phyloP scores from a whole-genome alignment of 805 yeast species.

The Yarrowia sp. region DNA sequence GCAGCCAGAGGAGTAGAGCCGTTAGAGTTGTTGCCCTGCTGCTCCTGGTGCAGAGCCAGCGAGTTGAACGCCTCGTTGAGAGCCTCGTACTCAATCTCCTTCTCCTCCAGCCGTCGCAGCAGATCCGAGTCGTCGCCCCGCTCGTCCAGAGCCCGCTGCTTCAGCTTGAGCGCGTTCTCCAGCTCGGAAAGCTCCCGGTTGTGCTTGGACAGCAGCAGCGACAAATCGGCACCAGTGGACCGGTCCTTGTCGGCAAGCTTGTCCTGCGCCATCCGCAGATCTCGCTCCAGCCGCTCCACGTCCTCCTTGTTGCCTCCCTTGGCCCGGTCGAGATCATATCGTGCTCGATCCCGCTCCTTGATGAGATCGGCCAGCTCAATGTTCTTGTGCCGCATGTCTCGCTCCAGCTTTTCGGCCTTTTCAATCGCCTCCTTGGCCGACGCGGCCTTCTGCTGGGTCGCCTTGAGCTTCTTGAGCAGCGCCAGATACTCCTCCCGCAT shows the following conservation, averaged over 20 bases:
- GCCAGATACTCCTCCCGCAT: slow-evolving; percentile 87
- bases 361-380: slow-evolving; percentile 84
- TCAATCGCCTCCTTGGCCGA: slow-evolving; percentile 87
- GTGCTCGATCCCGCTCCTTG: slow-evolving; percentile 83
- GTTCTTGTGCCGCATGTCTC: slow-evolving; percentile 80
- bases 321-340: slow-evolving; percentile 70
- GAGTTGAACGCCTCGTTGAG: slow-evolving; percentile 69
- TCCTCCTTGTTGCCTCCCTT: slow-evolving; percentile 63
- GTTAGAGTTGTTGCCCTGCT: slow-evolving; percentile 37
- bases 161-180: slow-evolving; percentile 40
- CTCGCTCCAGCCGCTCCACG: slow-evolving; percentile 61
- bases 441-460: slow-evolving; percentile 79
- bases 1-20: slow-evolving; percentile 51
- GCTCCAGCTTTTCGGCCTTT: slow-evolving; percentile 74
- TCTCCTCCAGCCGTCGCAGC: slow-evolving; percentile 48
- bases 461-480: slow-evolving; percentile 70
- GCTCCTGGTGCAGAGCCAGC: slow-evolving; percentile 40
- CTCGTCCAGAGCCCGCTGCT: slow-evolving; percentile 37
- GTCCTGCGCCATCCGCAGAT: slow-evolving; percentile 57
- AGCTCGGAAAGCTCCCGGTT: slow-evolving; percentile 58
- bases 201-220: slow-evolving; percentile 58
- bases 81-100: slow-evolving; percentile 75
- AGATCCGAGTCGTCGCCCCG: slow-evolving; percentile 40
- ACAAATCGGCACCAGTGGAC: slow-evolving; percentile 59
- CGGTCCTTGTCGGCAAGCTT: slow-evolving; percentile 59